Conservation (phyloP, 2,329 filamentous ascomycete genomes). For the Dothiorella sarmentorum region DNA sequence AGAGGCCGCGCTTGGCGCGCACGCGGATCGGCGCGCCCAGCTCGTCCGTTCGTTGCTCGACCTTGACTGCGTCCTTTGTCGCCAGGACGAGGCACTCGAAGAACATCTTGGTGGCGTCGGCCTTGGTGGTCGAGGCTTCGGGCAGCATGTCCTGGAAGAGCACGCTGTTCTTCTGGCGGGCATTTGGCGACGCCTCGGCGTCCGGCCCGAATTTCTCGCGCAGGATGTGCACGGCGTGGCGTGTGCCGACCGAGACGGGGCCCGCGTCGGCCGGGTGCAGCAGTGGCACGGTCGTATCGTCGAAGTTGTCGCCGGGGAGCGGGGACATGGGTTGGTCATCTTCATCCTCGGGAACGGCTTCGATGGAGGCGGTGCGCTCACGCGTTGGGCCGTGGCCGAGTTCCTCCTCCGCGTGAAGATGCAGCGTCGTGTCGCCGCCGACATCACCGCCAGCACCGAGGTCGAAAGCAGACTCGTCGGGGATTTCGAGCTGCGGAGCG, state of each 20-base stretch:
- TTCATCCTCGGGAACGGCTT: constrained; percentile 21
- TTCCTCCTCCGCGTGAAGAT: constrained; percentile 21
- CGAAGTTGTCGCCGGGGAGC: constrained; percentile 60
- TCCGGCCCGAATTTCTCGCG: constrained; percentile 80
- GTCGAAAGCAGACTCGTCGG: constrained; percentile 46
- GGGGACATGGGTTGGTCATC: constrained; percentile 38
- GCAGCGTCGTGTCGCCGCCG: constrained; percentile 32
- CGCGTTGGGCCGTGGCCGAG: neutral
- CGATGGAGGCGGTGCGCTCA: constrained; percentile 13
- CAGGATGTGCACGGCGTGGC: constrained; percentile 91
- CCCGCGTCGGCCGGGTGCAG: constrained; percentile 81
- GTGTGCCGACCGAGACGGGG: constrained; percentile 84
- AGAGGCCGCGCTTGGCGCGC: constrained; percentile 88
- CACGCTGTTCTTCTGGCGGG: constrained; percentile 72
- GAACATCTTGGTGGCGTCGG: constrained; percentile 98
- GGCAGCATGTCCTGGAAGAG: constrained; percentile 91
- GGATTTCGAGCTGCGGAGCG: constrained; percentile 58
- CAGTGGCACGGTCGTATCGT: constrained; percentile 72
- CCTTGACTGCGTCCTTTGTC: constrained; percentile 96
- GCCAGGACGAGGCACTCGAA: constrained; percentile 94
- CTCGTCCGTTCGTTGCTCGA: constrained; percentile 72
- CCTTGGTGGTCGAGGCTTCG: constrained; percentile 73
- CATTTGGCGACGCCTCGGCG: constrained; percentile 62
- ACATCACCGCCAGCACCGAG: constrained; percentile 37
- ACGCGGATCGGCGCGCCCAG: constrained; percentile 81